A percentile compares a stretch with the other conserved stretches of the same genome.
phyloP scores from a whole-genome alignment of 148 eudicot species.

The Rhododendron kiyosumense region DNA sequence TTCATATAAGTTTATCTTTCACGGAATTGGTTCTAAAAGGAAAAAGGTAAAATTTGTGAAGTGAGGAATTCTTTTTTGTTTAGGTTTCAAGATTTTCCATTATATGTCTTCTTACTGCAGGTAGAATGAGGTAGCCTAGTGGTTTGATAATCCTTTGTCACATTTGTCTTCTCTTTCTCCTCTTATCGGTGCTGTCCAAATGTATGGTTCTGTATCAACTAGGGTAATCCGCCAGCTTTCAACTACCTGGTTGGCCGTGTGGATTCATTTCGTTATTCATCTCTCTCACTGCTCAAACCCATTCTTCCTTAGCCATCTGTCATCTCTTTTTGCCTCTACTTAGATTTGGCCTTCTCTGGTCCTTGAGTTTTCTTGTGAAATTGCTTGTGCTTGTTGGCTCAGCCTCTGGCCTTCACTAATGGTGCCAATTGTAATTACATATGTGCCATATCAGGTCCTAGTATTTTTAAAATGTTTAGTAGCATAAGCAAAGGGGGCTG shows the following conservation, averaged over 20 bases:
- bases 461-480: background rate
- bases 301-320: background rate
- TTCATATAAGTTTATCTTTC: background rate
- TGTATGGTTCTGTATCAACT: background rate
- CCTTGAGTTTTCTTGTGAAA: background rate
- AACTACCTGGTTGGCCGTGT: background rate
- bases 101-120: background rate
- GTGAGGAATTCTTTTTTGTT: background rate
- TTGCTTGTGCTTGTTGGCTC: background rate
- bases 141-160: background rate
- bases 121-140: background rate
- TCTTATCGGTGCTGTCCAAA: background rate
- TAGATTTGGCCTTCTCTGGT: background rate
- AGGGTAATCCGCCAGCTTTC: background rate
- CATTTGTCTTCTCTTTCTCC: background rate
- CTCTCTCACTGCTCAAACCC: background rate
- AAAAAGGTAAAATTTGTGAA: background rate
- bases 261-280: background rate
- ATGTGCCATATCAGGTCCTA: background rate
- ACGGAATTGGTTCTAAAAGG: background rate
- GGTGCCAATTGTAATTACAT: background rate
- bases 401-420: background rate
- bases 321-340: background rate
- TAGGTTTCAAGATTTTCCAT: background rate
- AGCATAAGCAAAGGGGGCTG: background rate